These are phyloP conservation scores for Jaltomata sinuosa DNA, from an alignment of 257 asterid genomes.

Conservation along the genomic window DNA sequence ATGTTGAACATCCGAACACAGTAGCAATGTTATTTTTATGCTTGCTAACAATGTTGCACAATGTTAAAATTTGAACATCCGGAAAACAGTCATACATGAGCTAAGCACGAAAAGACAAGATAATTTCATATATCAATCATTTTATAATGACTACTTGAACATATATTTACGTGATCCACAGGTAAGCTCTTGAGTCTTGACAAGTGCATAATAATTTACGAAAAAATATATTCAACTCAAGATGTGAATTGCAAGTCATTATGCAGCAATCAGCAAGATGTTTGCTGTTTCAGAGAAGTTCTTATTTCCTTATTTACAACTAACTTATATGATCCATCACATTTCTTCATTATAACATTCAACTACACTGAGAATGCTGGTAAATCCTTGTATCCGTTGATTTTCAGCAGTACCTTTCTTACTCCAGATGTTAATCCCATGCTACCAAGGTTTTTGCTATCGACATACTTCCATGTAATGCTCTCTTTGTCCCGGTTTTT, in stretches of 20 bases:
- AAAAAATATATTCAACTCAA: background rate
- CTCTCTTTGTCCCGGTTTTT: slow-evolving; percentile 22
- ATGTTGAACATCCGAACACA: background rate
- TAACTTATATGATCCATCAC: background rate
- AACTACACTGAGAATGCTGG: background rate
- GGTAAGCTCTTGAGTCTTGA: background rate
- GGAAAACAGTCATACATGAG: background rate
- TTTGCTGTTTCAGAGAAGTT: background rate
- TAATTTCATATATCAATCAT: background rate
- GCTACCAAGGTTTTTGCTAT: slow-evolving; percentile 45
- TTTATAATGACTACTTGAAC: background rate
- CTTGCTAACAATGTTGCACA: background rate
- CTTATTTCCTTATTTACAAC: background rate
- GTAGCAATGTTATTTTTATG: background rate
- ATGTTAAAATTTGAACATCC: background rate
- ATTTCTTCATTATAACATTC: background rate
- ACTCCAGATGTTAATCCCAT: slow-evolving; percentile 95
- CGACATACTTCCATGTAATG: slow-evolving; percentile 65
- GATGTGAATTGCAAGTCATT: background rate
- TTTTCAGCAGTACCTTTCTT: slow-evolving; percentile 57
- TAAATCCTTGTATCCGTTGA: background rate
- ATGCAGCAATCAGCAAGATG: background rate
- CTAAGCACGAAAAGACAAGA: background rate
- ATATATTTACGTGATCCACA: background rate
- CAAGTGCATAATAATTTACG: background rate